phyloP scores from a whole-genome alignment of 2,329 filamentous ascomycete genomes.

The Exophiala sp. region DNA sequence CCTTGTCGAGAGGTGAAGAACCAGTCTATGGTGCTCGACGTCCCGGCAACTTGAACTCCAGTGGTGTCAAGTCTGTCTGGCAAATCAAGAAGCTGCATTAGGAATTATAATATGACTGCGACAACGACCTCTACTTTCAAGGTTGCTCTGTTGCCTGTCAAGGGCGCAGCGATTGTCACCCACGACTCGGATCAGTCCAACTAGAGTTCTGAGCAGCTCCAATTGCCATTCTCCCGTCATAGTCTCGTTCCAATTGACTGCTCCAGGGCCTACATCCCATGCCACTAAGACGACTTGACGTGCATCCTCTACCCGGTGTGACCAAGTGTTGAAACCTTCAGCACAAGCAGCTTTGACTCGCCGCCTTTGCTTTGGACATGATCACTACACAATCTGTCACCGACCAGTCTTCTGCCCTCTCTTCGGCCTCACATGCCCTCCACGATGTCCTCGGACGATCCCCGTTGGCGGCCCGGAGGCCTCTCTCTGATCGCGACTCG shows the following conservation, averaged over 20 bases:
- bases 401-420: slow-evolving; percentile 2
- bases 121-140: no score
- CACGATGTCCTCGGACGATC: slow-evolving; percentile 14
- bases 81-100: no score
- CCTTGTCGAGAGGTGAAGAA: no score
- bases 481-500: slow-evolving; percentile 2
- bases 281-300: background rate
- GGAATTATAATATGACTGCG: no score
- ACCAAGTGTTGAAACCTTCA: background rate
- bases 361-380: slow-evolving; percentile 7
- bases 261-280: background rate
- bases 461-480: slow-evolving; percentile 2
- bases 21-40: no score
- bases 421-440: slow-evolving; percentile 8
- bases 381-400: slow-evolving; percentile 5
- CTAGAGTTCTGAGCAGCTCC: background rate
- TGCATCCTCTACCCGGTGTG: background rate
- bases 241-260: background rate
- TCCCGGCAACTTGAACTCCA: no score
- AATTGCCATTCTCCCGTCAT: background rate
- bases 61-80: no score
- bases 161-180: no score
- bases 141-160: no score
- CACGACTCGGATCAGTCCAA: background rate
- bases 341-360: background rate